Percentiles rank a stretch among this genome's conserved stretches.
phyloP scores from a whole-genome alignment of 768 basidiomycete genomes.

The Hemileccinum rubropunctum region DNA sequence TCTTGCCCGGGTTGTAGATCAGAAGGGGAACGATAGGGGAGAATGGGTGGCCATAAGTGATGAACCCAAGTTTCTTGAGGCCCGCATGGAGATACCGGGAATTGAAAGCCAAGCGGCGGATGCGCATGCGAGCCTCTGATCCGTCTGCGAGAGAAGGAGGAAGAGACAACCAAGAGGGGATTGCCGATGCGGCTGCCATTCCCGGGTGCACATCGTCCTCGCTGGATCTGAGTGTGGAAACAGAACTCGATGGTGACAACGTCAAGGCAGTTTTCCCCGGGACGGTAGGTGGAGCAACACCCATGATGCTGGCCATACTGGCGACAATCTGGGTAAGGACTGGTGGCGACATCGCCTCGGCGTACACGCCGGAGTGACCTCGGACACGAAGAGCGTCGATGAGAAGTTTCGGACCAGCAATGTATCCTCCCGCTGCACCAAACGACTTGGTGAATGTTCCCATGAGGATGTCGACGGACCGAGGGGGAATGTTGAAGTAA shows the following conservation, averaged over 20 bases:
- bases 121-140: conserved; percentile 74
- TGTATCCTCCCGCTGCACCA: conserved; percentile 92
- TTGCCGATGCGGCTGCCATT: conserved; percentile 56
- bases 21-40: conserved; percentile 93
- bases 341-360: conserved; percentile 87
- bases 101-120: conserved; percentile 93
- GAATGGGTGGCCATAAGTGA: conserved; percentile 88
- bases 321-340: conserved; percentile 90
- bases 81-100: conserved; percentile 86
- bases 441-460: conserved; percentile 98
- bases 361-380: conserved; percentile 81
- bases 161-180: conserved; percentile 81
- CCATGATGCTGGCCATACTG: conserved; percentile 97
- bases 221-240: conserved; percentile 25
- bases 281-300: conserved; percentile 46
- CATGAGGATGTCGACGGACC: conserved; percentile 89
- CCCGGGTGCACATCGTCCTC: conserved; percentile 61
- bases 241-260: conserved; percentile 31
- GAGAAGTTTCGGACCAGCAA: conserved; percentile 77
- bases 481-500: conserved; percentile 85
- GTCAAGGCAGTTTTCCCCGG: conserved; percentile 24
- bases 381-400: conserved; percentile 80
- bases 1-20: conserved; percentile 91
- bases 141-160: conserved; percentile 75
- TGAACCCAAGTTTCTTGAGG: conserved; percentile 90